phyloP scores from a whole-genome alignment of 2,329 filamentous ascomycete species.

The Calonectria honghensis region DNA sequence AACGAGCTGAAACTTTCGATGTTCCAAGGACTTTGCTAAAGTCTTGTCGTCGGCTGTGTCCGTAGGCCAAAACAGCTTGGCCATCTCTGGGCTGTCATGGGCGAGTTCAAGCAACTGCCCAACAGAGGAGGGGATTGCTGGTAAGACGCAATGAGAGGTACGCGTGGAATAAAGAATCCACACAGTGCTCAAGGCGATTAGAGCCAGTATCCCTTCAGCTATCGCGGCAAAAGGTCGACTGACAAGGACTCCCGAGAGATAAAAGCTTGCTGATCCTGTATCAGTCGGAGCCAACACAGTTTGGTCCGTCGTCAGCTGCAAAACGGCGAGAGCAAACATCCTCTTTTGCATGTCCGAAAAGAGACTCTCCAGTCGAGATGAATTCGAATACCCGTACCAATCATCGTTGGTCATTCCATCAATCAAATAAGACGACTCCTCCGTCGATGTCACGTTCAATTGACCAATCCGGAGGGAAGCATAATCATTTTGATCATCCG shows the following conservation, averaged over 20 bases:
- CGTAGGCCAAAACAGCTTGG: background rate
- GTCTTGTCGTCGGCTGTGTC: background rate
- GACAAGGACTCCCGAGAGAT: background rate
- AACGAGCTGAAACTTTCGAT: background rate
- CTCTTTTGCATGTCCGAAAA: background rate
- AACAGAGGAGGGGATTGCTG: background rate
- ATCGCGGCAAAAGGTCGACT: background rate
- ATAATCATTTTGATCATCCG: background rate
- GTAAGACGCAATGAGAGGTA: background rate
- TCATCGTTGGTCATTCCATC: background rate
- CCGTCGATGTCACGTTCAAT: background rate
- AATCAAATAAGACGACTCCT: background rate
- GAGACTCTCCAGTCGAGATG: background rate
- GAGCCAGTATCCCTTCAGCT: background rate
- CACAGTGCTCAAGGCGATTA: background rate
- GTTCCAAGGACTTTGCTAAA: background rate
- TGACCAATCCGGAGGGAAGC: rapidly evolving
- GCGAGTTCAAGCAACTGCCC: background rate
- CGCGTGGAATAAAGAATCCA: background rate
- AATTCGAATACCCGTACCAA: background rate
- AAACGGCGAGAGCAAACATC: background rate
- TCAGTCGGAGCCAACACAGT: background rate
- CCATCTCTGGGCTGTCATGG: background rate
- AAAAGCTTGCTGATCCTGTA: background rate
- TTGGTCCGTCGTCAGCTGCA: background rate